Conservation (phyloP, 495 filamentous ascomycete species). For the Niebla homalea region DNA sequence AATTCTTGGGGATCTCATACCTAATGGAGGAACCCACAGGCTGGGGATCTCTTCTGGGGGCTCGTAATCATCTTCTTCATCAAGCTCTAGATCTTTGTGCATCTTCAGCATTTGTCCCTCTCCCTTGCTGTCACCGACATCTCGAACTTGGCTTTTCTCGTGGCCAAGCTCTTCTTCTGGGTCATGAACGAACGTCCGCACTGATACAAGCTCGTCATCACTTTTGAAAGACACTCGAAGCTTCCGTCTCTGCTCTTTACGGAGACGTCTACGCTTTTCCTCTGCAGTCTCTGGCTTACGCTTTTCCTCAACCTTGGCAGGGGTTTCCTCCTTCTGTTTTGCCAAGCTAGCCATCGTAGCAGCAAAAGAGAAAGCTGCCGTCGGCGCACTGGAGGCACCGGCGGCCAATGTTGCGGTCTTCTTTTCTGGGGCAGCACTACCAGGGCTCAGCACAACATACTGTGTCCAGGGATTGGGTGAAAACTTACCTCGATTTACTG, state of each 20-base stretch:
- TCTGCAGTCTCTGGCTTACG: conserved; percentile 60
- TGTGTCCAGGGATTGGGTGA: not conserved
- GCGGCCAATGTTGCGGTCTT: conserved; percentile 25
- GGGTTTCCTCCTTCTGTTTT: conserved; percentile 47
- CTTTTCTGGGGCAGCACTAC: conserved; percentile 25
- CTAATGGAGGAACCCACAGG: conserved; percentile 30
- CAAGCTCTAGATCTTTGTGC: conserved; percentile 46
- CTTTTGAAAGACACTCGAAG: conserved; percentile 60
- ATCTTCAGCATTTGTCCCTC: conserved; percentile 77
- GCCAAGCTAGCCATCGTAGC: conserved; percentile 52
- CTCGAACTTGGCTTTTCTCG: conserved; percentile 48
- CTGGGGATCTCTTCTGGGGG: conserved; percentile 33
- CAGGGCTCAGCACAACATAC: not conserved
- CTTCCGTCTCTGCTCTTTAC: conserved; percentile 65
- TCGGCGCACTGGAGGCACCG: conserved; percentile 15
- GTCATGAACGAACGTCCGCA: conserved; percentile 64
- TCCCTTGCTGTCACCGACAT: conserved; percentile 55
- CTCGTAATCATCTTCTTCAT: conserved; percentile 53
- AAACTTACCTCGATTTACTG: conserved; percentile 13
- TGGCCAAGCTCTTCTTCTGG: conserved; percentile 70
- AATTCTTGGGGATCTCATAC: conserved; percentile 19
- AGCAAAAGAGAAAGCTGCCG: conserved; percentile 40
- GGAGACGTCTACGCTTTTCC: conserved; percentile 55
- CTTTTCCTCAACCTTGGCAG: conserved; percentile 37
- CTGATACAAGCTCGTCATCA: conserved; percentile 55